These are phyloP conservation scores for Rusavskia elegans DNA, from an alignment of 495 filamentous ascomycete species.

Conservation along the genomic window DNA sequence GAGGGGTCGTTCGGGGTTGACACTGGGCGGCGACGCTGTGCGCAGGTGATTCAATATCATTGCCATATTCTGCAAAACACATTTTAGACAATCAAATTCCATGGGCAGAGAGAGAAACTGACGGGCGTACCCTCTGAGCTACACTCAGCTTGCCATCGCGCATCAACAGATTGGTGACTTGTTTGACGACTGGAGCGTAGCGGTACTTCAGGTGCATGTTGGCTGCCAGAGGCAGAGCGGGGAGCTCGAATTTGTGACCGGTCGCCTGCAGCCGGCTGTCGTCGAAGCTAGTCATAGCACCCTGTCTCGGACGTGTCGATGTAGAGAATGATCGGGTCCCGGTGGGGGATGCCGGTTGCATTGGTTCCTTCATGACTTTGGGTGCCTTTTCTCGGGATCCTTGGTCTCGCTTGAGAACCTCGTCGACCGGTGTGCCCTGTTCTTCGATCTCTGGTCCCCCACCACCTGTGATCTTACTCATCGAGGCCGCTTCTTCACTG, in stretches of 20 bases:
- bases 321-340: slow-evolving; percentile 46
- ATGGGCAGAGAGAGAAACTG: slow-evolving; percentile 6
- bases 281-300: slow-evolving; percentile 24
- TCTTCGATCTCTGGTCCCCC: slow-evolving; percentile 37
- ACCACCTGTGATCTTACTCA: slow-evolving; percentile 36
- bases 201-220: slow-evolving; percentile 34
- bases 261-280: slow-evolving; percentile 18
- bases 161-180: slow-evolving; percentile 86
- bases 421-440: slow-evolving; percentile 48
- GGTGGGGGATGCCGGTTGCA: slow-evolving; percentile 21
- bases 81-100: slow-evolving; percentile 2
- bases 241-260: slow-evolving; percentile 63
- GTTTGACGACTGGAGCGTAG: slow-evolving; percentile 66
- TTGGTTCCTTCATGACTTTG: slow-evolving; percentile 47
- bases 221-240: slow-evolving; percentile 44
- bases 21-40: slow-evolving; percentile 58
- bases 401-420: slow-evolving; percentile 49
- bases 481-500: slow-evolving; percentile 47
- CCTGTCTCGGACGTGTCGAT: slow-evolving; percentile 22
- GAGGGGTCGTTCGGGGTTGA: slow-evolving; percentile 51
- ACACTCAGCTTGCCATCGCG: slow-evolving; percentile 65
- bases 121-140: slow-evolving; percentile 58
- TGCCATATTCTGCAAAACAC: slow-evolving; percentile 54
- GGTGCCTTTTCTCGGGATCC: slow-evolving; percentile 48
- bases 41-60: slow-evolving; percentile 77